Base-by-base conservation (phyloP, 1,284 basidiomycete species). In the Ceratobasidium sp. region DNA sequence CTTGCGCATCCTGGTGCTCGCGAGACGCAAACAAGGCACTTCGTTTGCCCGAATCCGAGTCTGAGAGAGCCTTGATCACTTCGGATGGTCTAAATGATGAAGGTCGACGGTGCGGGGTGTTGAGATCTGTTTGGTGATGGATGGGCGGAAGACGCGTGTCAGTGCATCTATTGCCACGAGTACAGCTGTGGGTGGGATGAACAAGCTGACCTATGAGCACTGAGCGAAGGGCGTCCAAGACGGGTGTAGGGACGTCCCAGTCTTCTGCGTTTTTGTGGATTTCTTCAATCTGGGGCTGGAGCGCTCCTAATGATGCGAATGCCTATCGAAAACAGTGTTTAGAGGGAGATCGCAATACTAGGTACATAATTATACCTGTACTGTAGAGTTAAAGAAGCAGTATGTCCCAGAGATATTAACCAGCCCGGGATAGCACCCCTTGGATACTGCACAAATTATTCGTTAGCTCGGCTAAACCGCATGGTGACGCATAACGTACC, bases 1-100 rank as follows among this genome's bases (percentile, higher is more conserved):
- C 96, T 82, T 98, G 96, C 1, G 96, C 96, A 84, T 98, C 96
- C 85, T 98, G 96, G 83, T 98, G 96, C 82, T 97, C 94, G 17
- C 94, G 90, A 0, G 94, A 95, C 78, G 90, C 90, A 82, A 97
- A 92, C 6, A 97, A 87, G 0, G 92, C 88, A 78, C 88, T 90
- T 0, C 82, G 80, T 1, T 68, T 62, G 56, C 88, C 87, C 59
- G 67, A 66, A 57, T 90, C 88, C 65, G 90, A 86, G 48, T 87
- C 84, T 20, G 90, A 88, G 74, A 96, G 89, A 0, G 92, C 93
- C 15, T 88, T 84, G 59, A 96, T 93, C 78, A 96, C 91, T 28
- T 88, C 87, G 59, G 90, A 83, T 0, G 95, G 94, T 0, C 93
- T 90, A 20, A 95, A 87, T 17, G 94, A 87, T 56, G 88, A 85